These are phyloP conservation scores for Ascochyta viciae-villosae DNA, from an alignment of 2,329 filamentous ascomycete species.

Conservation along the genomic window DNA sequence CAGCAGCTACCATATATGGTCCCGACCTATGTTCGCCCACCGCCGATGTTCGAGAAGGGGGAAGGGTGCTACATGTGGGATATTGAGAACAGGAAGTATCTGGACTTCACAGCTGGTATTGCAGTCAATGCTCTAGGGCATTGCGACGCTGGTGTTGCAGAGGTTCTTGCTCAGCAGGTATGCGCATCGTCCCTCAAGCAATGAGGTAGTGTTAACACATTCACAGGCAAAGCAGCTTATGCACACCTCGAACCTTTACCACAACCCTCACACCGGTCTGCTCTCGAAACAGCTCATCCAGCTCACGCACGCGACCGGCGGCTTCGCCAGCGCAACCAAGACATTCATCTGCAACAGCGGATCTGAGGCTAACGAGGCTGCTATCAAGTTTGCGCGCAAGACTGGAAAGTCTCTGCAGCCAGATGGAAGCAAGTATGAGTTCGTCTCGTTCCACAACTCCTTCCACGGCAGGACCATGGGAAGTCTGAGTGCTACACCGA, in stretches of 20 bases:
- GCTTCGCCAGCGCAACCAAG: constrained; percentile 78
- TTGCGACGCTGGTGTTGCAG: constrained; percentile 78
- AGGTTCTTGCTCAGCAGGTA: constrained; percentile 80
- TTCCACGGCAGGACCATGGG: constrained; percentile 99
- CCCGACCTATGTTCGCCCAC: constrained; percentile 88
- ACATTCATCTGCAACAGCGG: constrained; percentile 97
- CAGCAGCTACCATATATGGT: constrained; percentile 90
- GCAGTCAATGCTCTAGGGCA: constrained; percentile 94
- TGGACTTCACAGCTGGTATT: constrained; percentile 96
- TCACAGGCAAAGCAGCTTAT: constrained; percentile 70
- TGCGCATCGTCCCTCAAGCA: constrained; percentile 9
- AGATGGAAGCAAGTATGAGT: constrained; percentile 74
- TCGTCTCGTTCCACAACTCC: constrained; percentile 89
- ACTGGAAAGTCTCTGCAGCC: constrained; percentile 78
- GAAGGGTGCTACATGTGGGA: constrained; percentile 90
- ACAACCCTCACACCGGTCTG: constrained; percentile 93
- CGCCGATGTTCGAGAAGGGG: constrained; percentile 88
- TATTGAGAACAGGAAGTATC: constrained; percentile 83
- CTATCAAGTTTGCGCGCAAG: constrained; percentile 96
- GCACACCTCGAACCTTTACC: constrained; percentile 95
- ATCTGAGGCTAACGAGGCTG: constrained; percentile 95
- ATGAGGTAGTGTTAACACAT: constrained; percentile 19
- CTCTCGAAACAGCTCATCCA: constrained; percentile 86
- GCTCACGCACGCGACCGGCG: constrained; percentile 78
- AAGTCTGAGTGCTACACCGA: constrained; percentile 91